Conservation (phyloP, 2,329 filamentous ascomycete genomes). For the Metarhizium anisopliae region DNA sequence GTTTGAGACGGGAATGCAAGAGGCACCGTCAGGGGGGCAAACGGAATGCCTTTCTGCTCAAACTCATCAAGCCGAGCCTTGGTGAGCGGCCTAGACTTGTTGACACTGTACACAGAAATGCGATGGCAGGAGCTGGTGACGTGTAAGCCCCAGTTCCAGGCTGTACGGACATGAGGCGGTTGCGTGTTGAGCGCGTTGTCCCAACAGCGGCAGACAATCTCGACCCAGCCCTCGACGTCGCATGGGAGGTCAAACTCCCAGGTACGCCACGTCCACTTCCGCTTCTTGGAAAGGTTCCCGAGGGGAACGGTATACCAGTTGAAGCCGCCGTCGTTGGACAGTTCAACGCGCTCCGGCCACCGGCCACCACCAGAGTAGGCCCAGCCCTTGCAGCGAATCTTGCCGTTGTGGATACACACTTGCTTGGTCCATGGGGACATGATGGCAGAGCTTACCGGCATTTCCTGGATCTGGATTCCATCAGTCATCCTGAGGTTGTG, state of each 20-base stretch:
- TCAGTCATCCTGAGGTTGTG: constrained; percentile 51
- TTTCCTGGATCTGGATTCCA: constrained; percentile 61
- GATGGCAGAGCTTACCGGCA: constrained; percentile 60
- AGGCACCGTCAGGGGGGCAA: constrained; percentile 46
- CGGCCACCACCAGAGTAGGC: constrained; percentile 49
- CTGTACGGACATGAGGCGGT: constrained; percentile 41
- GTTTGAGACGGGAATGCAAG: constrained; percentile 38
- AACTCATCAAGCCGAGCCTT: constrained; percentile 40
- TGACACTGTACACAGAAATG: constrained; percentile 54
- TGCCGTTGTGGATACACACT: constrained; percentile 51
- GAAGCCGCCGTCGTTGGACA: constrained; percentile 53
- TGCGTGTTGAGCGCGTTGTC: constrained; percentile 55
- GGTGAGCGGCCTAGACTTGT: constrained; percentile 39
- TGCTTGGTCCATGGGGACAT: constrained; percentile 54
- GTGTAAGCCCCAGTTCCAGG: constrained; percentile 59
- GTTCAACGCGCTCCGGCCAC: constrained; percentile 55
- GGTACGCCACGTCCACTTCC: constrained; percentile 53
- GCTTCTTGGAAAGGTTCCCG: constrained; percentile 52
- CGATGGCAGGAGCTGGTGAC: constrained; percentile 55
- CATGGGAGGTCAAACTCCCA: constrained; percentile 57
- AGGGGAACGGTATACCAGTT: constrained; percentile 55
- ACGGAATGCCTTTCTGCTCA: constrained; percentile 34
- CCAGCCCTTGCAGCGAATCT: constrained; percentile 48
- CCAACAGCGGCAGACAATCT: constrained; percentile 50
- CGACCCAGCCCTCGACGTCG: constrained; percentile 52